phyloP scores from a whole-genome alignment of 2,329 filamentous ascomycete species.

The Didymella pinodella region DNA sequence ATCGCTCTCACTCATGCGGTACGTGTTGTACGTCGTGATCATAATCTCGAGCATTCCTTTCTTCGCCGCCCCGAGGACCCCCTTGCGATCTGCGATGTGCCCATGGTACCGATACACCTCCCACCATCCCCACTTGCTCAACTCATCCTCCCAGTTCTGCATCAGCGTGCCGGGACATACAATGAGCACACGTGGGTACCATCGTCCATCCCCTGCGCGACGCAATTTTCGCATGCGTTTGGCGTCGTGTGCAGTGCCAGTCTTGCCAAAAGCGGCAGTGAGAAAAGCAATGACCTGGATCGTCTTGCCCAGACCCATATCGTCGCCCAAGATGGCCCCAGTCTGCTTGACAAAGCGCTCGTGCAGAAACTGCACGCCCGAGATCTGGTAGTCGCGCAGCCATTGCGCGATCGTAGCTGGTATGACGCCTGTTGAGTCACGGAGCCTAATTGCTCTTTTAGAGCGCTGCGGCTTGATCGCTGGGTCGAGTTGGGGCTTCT shows the following conservation, averaged over 20 bases:
- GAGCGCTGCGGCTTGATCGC: conserved; percentile 67
- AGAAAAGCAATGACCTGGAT: conserved; percentile 95
- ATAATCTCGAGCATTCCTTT: conserved; percentile 85
- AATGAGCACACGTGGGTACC: conserved; percentile 86
- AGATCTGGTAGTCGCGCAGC: conserved; percentile 88
- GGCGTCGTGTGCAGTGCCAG: conserved; percentile 81
- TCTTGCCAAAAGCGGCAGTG: conserved; percentile 92
- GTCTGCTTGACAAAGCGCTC: conserved; percentile 89
- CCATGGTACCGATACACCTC: conserved; percentile 85
- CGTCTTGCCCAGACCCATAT: conserved; percentile 98
- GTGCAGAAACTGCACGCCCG: conserved; percentile 85
- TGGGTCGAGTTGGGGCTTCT: conserved; percentile 73
- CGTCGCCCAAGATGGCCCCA: conserved; percentile 90
- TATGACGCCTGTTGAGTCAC: conserved; percentile 79
- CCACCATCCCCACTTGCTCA: conserved; percentile 96
- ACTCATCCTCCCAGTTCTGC: conserved; percentile 87
- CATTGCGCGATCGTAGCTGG: conserved; percentile 91
- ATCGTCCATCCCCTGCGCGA: conserved; percentile 63
- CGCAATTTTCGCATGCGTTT: conserved; percentile 90
- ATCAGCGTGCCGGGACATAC: conserved; percentile 90
- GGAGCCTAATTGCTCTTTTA: conserved; percentile 73
- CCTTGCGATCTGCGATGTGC: conserved; percentile 66
- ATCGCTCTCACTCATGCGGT: conserved; percentile 74
- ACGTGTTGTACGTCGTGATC: conserved; percentile 93
- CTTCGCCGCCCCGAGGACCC: conserved; percentile 74